Evolutionary conservation across 345 rosid species (phyloP), one percentile per base, ranked within the genome.

Genomic region (Brassica napus): DNA sequence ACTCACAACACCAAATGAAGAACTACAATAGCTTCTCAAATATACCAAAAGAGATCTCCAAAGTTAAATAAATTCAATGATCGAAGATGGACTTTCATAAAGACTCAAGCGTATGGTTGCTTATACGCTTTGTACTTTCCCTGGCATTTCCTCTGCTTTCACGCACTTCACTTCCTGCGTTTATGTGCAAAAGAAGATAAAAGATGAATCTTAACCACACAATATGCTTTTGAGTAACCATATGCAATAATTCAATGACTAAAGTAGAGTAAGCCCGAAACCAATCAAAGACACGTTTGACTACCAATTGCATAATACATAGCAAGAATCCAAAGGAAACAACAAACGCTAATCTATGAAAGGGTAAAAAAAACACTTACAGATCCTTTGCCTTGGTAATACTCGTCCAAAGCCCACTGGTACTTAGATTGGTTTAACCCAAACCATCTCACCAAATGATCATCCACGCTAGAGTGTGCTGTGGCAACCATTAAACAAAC

Each of bases 381-480:
- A 85, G 89, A 68, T 77, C 84, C 92, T 82, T 95, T 95, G 90
- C 65, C 84, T 82, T 91, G 88, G 65, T 91, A 90, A 73, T 95
- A 95, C 86, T 91, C 94, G 60, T 95, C 98, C 84, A 95, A 72
- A 26, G 98, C 99, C 99, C 99, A 95, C 65, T 95, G 99, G 65
- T 93, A 95, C 89, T 91, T 95, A 10, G 99, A 95, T 78, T 91
- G 99, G 83, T 95, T 87, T 82, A 95, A 88, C 34, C 99, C 99
- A 77, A 93, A 90, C 99, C 99, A 95, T 15, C 94, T 91, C 8
- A 97, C 96, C 88, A 95, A 80, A 83, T 91, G 91, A 68, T 92
- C 98, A 85, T 95, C 99, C 87, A 95, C 87, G 76, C 97, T 90
- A 32, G 98, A 91, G 89, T 93, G 97, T 42, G 96, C 99, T 95